Evolutionary conservation across 2,329 filamentous ascomycete genomes (phyloP), one percentile per base, ranked within the genome.

Genomic region (Phialophora chinensis): DNA sequence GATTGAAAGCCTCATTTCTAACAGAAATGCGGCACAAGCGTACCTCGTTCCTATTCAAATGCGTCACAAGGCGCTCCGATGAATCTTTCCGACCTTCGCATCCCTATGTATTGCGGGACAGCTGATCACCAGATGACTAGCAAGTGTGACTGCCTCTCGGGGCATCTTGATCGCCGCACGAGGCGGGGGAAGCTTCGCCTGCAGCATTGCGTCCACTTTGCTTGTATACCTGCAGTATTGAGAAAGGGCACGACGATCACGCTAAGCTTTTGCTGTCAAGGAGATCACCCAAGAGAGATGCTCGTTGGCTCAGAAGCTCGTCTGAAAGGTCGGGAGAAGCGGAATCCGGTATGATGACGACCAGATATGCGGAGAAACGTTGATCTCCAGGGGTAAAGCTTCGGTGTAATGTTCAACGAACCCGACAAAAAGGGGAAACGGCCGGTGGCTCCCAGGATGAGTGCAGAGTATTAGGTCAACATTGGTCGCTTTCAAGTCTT

Each of bases 211-310:
- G 27, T 29, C 25, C 20, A 11, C n/a, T 17, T 33, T 50, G 56
- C 56, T 33, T 47, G 27, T 59, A 38, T n/a, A 59, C 56, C 42
- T 59, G 35, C 42, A 31, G 35, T 47, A n/a, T 59, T 49, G 38
- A 31, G 56, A 49, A 29, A 29, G 38, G 23, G 11, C n/a, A 23
- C 35, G 35, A 23, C 12, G 56, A 59, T 59, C 38, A 29, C 20
- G 12, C 20, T n/a, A 49, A 58, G 44, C 33, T 25, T 42, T 12
- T 25, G 47, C 47, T 50, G 23, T 50, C 23, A 27, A 8, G n/a
- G 4, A 25, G 53, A 56, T 38, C 33, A 17, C 33, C 11, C 12
- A 14, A 12, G n/a, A 29, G 38, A 17, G 5, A 17, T 20, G 33
- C 33, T 25, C 33, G n/a, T n/a, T 14, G 35, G 35, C 23, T 38